Evolutionary conservation across 257 asterid genomes (phyloP), one percentile per base, ranked within the genome.

Genomic region (Buddleja alternifolia): DNA sequence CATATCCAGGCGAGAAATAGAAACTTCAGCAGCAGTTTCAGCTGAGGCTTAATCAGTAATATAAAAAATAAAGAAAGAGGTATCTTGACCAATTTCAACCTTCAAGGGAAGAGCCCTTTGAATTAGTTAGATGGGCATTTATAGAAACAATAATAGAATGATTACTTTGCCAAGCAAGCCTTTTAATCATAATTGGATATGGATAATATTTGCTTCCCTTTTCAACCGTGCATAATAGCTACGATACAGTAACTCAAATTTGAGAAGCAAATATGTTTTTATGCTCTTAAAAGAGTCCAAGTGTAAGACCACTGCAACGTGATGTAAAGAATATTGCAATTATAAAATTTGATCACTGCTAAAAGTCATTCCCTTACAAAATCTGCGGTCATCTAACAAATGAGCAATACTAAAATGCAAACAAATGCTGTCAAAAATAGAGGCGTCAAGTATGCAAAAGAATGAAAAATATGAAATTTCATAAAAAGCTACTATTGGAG

Each of bases 1-100:
- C 16, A 41, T 24, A 37, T n/a, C 3, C 10, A 21, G 29, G 25
- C 32, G 45, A 66, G 66, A 23, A 47, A 48, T 20, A 55, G 19
- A 45, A 72, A 63, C 60, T 21, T 2, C n/a, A 44, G 20, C 34
- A 61, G 50, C 11, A 9, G 8, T 55, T 19, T 64, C 24, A 11
- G 44, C 16, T n/a, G 11, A 52, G 71, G 48, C 21, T 54, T 16
- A 44, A 39, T 20, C 65, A 66, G 58, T 10, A 25, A 55, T 16
- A 6, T 11, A 36, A 8, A 20, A 63, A 24, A 52, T 23, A 59
- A 29, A 73, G 51, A 60, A 58, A 51, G 4, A 14, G 46, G 60
- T 6, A 66, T 29, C 52, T 34, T 45, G 40, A 69, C 32, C 17
- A 24, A 19, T 51, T 67, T 16, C 16, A 24, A 51, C 32, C 20